A percentile compares a stretch with the other conserved stretches of the same genome.
These are phyloP conservation scores for Aspergillus pseudonomiae DNA, from an alignment of 2,329 filamentous ascomycete species.

Conservation along the genomic window DNA sequence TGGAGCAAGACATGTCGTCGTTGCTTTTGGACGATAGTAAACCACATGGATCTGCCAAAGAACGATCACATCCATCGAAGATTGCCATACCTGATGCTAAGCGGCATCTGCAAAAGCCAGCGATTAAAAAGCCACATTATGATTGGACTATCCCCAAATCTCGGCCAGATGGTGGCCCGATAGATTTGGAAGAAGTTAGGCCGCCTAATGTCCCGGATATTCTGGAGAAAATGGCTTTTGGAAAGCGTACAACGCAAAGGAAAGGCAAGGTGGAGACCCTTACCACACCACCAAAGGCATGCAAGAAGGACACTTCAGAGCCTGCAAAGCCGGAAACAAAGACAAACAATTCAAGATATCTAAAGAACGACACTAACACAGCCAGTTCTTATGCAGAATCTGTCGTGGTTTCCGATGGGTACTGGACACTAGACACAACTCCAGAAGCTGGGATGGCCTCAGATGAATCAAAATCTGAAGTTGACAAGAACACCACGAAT, in stretches of 20 bases:
- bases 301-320: background rate
- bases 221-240: background rate
- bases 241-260: background rate
- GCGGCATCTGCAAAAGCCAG: background rate
- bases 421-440: conserved; percentile 14
- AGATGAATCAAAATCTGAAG: conserved; percentile 5
- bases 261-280: background rate
- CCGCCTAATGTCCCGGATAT: conserved; percentile 3
- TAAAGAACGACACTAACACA: background rate
- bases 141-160: background rate
- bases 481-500: background rate
- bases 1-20: conserved; percentile 25
- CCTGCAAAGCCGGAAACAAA: background rate
- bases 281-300: background rate
- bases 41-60: background rate
- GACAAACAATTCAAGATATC: background rate
- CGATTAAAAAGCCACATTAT: background rate
- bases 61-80: background rate
- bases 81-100: background rate
- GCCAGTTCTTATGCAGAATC: conserved; percentile 16
- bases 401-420: conserved; percentile 16
- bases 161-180: background rate
- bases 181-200: background rate
- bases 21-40: conserved; percentile 19
- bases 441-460: conserved; percentile 9